Conservation (phyloP, 2,329 filamentous ascomycete species). For the Nemania sp. region DNA sequence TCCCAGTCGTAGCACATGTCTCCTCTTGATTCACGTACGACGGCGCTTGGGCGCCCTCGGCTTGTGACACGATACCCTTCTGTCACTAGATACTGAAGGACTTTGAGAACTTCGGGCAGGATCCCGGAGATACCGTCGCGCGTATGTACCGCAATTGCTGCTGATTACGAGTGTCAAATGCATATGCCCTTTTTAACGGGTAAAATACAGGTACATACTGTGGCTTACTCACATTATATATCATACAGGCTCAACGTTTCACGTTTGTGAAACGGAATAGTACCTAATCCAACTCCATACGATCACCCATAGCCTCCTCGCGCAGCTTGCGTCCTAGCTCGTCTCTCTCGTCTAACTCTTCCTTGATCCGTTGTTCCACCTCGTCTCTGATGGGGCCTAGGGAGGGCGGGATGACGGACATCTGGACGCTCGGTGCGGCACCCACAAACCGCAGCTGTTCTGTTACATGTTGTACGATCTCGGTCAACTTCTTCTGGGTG, state of each 20-base stretch:
- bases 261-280: not conserved
- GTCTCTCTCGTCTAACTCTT: conserved; percentile 64
- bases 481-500: conserved; percentile 72
- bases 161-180: not conserved
- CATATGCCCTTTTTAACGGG: not conserved
- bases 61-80: not conserved
- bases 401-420: conserved; percentile 78
- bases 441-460: conserved; percentile 88
- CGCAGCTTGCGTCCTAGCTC: conserved; percentile 56
- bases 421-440: conserved; percentile 84
- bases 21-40: not conserved
- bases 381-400: conserved; percentile 69
- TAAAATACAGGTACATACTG: not conserved
- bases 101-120: not conserved
- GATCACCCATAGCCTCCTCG: conserved; percentile 61
- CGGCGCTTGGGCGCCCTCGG: not conserved
- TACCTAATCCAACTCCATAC: conserved; percentile 55
- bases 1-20: not conserved
- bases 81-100: not conserved
- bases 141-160: not conserved
- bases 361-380: conserved; percentile 68
- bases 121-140: not conserved
- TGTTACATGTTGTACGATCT: conserved; percentile 76
- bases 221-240: not conserved
- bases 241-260: not conserved